Evolutionary conservation across 1,139 yeast species (phyloP).

Genomic region (Saccharomyces uvarum): DNA sequence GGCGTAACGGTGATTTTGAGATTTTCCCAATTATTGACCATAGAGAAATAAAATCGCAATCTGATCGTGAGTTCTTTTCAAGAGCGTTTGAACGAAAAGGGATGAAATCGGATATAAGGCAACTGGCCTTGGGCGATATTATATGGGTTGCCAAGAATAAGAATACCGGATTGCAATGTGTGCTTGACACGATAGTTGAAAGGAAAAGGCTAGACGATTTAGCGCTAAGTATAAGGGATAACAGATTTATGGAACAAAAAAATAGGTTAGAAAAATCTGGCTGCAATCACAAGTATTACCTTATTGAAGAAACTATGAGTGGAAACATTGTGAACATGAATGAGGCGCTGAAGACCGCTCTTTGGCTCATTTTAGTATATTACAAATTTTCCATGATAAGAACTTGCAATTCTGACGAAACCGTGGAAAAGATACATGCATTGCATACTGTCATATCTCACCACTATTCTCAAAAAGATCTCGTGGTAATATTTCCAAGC

Average conservation of each 20-base stretch:
- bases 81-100: conserved; percentile 46
- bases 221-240: conserved; percentile 74
- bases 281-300: conserved; percentile 58
- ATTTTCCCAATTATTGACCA: conserved; percentile 66
- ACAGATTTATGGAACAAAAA: conserved; percentile 83
- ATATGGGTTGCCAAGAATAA: conserved; percentile 78
- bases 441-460: conserved; percentile 47
- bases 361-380: conserved; percentile 61
- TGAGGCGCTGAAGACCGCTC: conserved; percentile 68
- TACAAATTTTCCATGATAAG: conserved; percentile 62
- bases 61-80: conserved; percentile 58
- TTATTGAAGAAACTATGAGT: conserved; percentile 72
- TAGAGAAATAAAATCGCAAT: conserved; percentile 61
- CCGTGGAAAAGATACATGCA: conserved; percentile 54
- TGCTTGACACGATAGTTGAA: conserved; percentile 75
- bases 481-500: conserved; percentile 45
- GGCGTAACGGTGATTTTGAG: conserved; percentile 51
- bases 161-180: conserved; percentile 51
- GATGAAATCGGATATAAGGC: conserved; percentile 45
- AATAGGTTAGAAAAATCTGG: conserved; percentile 63
- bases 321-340: conserved; percentile 41
- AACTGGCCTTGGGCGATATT: conserved; percentile 78
- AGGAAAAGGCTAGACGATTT: conserved; percentile 85
- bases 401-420: conserved; percentile 67
- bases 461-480: conserved; percentile 33